Evolutionary conservation across 2,329 filamentous ascomycete species (phyloP).

Genomic region (Fusarium caatingaense): DNA sequence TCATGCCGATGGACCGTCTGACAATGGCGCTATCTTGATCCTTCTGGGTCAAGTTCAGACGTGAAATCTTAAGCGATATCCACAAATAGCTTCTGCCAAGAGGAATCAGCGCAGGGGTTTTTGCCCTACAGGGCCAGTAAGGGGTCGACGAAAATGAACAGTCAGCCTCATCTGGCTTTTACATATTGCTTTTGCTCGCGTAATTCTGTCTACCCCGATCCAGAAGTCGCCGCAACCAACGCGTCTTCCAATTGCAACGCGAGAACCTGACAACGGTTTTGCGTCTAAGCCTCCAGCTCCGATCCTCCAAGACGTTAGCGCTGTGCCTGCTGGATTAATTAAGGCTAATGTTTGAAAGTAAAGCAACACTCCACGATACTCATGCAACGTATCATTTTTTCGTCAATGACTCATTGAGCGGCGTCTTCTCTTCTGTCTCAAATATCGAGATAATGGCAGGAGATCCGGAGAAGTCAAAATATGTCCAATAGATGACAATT

Average conservation of each 20-base stretch:
- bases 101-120: background rate
- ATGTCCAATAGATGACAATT: no score
- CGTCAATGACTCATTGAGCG: background rate
- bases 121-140: background rate
- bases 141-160: background rate
- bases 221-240: background rate
- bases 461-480: no score
- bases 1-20: background rate
- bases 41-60: background rate
- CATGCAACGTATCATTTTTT: background rate
- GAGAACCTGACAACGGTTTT: background rate
- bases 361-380: background rate
- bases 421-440: background rate
- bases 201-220: background rate
- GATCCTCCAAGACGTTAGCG: background rate
- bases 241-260: background rate
- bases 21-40: conserved; percentile 1
- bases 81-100: background rate
- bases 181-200: no score
- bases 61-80: background rate
- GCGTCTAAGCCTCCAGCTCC: background rate
- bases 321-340: background rate
- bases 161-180: background rate
- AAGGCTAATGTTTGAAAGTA: background rate
- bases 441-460: background rate